Evolutionary conservation across 2,329 filamentous ascomycete genomes (phyloP).

Genomic region (Penicillium psychrosexuale): DNA sequence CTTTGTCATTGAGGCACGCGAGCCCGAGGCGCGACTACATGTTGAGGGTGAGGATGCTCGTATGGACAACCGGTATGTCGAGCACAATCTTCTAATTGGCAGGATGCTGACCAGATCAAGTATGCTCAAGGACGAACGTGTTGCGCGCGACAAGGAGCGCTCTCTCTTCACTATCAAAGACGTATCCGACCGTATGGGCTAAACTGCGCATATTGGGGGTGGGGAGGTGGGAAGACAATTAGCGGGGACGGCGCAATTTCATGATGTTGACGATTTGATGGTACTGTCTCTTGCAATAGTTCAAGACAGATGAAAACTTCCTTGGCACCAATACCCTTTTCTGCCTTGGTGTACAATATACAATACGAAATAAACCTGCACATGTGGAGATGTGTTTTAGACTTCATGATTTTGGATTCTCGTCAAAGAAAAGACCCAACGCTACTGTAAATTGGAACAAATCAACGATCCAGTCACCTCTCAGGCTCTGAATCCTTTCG

Average conservation of each 20-base stretch:
- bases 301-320: constrained; percentile 7
- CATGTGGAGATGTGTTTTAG: not conserved
- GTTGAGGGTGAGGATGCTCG: constrained; percentile 89
- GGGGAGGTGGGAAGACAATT: not conserved
- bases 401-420: constrained; percentile 25
- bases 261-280: constrained; percentile 34
- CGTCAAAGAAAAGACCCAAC: constrained; percentile 23
- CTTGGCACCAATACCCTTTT: constrained; percentile 19
- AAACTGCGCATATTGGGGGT: constrained; percentile 12
- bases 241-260: constrained; percentile 8
- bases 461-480: constrained; percentile 20
- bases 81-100: not conserved
- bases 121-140: constrained; percentile 89
- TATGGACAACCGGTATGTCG: constrained; percentile 64
- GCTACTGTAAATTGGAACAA: constrained; percentile 26
- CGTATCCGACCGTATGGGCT: constrained; percentile 73
- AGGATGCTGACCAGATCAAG: constrained; percentile 35
- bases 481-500: constrained; percentile 17
- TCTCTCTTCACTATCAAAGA: constrained; percentile 75
- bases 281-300: constrained; percentile 7
- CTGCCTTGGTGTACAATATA: constrained; percentile 20
- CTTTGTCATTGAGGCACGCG: constrained; percentile 85
- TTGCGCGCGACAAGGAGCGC: constrained; percentile 57
- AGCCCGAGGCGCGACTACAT: constrained; percentile 75
- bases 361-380: constrained; percentile 7